A percentile compares a stretch with the other conserved stretches of the same genome.
Conservation (phyloP, 163 green algal species). For the Chlamydomonas reinhardtii region DNA sequence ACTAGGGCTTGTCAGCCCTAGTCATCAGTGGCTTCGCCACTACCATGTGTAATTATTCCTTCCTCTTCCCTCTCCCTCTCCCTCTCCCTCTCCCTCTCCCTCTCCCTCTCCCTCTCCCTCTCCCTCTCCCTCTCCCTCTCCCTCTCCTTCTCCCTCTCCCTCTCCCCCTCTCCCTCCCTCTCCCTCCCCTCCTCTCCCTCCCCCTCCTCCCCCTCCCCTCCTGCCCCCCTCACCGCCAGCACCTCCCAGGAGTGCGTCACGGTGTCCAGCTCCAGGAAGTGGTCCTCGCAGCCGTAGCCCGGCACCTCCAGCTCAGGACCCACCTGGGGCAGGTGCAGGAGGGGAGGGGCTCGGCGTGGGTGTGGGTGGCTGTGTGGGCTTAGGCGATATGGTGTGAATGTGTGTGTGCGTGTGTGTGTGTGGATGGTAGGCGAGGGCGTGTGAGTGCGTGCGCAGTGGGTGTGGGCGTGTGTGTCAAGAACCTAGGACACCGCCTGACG, state of each 20-base stretch:
- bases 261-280: conserved; percentile 96
- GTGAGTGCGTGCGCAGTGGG: no score
- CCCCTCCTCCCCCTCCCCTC: neutral
- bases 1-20: no score
- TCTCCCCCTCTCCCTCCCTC: neutral
- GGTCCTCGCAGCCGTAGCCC: conserved; percentile 99
- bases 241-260: conserved; percentile 91
- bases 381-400: no score
- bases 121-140: neutral
- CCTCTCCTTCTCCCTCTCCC: neutral
- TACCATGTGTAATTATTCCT: no score
- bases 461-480: no score
- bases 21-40: no score
- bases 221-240: conserved; percentile 63
- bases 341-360: neutral
- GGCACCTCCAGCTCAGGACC: conserved; percentile 96
- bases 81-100: neutral
- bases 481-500: no score
- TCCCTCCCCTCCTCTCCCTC: neutral
- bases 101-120: neutral
- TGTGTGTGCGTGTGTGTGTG: no score
- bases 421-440: no score
- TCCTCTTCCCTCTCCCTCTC: no score
- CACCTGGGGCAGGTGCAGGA: conserved; percentile 67
- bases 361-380: neutral